Evolutionary conservation across 495 filamentous ascomycete genomes (phyloP).

Genomic region (Staphylotrichum longicolle): DNA sequence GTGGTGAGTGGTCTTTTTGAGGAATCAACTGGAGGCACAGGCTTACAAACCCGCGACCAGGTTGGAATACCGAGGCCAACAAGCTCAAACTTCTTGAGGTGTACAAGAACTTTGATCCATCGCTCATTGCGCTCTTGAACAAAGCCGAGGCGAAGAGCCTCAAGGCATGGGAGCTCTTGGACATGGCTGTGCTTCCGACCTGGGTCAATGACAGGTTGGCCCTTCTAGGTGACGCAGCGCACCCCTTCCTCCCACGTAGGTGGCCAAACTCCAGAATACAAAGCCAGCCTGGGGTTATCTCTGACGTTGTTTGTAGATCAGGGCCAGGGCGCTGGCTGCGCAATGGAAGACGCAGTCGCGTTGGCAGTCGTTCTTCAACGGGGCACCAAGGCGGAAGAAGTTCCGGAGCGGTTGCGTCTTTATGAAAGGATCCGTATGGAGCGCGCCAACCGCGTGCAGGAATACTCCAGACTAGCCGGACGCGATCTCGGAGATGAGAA

Average conservation of each 20-base stretch:
- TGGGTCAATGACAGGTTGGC: conserved; percentile 51
- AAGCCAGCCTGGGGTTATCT: too few species aligned
- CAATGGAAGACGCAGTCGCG: conserved; percentile 57
- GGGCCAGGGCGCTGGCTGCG: conserved; percentile 47
- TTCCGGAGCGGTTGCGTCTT: conserved; percentile 46
- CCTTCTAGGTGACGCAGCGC: conserved; percentile 58
- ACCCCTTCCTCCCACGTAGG: conserved; percentile 46
- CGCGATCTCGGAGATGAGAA: not conserved
- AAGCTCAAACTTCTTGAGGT: conserved; percentile 46
- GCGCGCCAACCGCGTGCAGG: conserved; percentile 2
- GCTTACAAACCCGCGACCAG: too few species aligned
- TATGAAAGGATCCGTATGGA: conserved; percentile 49
- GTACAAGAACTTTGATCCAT: conserved; percentile 49
- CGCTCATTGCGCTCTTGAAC: conserved; percentile 41
- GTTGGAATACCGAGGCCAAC: too few species aligned
- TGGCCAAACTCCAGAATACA: too few species aligned
- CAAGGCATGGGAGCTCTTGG: conserved; percentile 57
- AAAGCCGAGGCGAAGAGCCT: conserved; percentile 48
- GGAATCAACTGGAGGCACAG: too few species aligned
- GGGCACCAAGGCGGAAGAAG: conserved; percentile 39
- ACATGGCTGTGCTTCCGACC: conserved; percentile 50
- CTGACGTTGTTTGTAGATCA: conserved; percentile 24
- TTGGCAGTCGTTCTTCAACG: conserved; percentile 50
- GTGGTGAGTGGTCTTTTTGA: too few species aligned
- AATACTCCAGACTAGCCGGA: not conserved